A percentile compares a stretch with the other conserved stretches of the same genome.
Evolutionary conservation across 2,329 filamentous ascomycete genomes (phyloP).

Genomic region (Phaeosphaeriaceae sp.): DNA sequence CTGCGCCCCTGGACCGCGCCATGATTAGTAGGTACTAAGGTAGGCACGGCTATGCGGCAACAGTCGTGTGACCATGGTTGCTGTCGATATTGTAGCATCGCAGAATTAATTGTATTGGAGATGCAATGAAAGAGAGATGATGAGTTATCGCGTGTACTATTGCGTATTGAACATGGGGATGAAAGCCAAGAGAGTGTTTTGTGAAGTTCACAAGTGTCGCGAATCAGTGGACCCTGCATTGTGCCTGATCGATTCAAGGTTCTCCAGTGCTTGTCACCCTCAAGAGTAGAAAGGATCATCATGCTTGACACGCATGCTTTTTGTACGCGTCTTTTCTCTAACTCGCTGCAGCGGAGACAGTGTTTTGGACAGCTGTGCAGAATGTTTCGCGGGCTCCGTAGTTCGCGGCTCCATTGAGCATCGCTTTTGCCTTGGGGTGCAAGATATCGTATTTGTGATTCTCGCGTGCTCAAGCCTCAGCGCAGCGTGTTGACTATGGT

Average conservation of each 20-base stretch:
- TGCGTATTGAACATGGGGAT: too few species aligned
- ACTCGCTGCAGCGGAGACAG: not conserved
- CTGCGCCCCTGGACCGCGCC: slow-evolving; percentile 6
- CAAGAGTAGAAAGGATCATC: slow-evolving; percentile 3
- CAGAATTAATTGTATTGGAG: too few species aligned
- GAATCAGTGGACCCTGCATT: not conserved
- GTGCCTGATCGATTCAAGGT: slow-evolving; percentile 9
- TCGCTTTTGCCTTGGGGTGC: too few species aligned
- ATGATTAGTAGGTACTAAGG: too few species aligned
- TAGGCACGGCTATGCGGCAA: not conserved
- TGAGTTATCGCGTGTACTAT: too few species aligned
- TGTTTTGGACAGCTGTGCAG: not conserved
- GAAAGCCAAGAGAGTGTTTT: too few species aligned
- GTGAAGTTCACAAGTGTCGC: too few species aligned
- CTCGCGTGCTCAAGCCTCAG: slow-evolving; percentile 7
- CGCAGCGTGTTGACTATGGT: not conserved
- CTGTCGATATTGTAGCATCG: too few species aligned
- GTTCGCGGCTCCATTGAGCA: too few species aligned
- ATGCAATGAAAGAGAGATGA: too few species aligned
- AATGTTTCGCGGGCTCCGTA: not conserved
- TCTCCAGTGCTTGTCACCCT: not conserved
- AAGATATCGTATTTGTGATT: not conserved
- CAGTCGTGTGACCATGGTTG: too few species aligned
- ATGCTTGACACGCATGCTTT: slow-evolving; percentile 8
- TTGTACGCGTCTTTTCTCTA: slow-evolving; percentile 1